phyloP scores from a whole-genome alignment of 2,329 filamentous ascomycete genomes.

The Leptographium galeiforme region DNA sequence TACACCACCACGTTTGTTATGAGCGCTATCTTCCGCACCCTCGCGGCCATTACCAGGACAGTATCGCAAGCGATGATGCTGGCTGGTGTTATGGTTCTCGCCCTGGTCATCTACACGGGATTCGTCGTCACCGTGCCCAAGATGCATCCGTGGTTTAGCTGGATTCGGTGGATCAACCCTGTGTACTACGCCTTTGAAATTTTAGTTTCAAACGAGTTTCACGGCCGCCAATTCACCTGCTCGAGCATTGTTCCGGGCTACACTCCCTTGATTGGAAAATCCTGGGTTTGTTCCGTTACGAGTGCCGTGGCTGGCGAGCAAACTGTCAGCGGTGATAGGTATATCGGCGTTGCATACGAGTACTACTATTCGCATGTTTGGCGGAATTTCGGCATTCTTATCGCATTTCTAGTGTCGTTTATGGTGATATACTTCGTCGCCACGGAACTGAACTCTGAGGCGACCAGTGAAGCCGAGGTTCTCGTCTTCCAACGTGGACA shows the following conservation, averaged over 20 bases:
- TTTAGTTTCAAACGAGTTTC: constrained; percentile 73
- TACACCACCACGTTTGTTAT: constrained; percentile 63
- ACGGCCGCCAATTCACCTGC: constrained; percentile 45
- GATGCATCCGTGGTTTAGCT: constrained; percentile 68
- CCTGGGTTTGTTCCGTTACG: constrained; percentile 43
- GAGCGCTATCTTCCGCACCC: constrained; percentile 76
- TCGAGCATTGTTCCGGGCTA: constrained; percentile 25
- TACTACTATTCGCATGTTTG: constrained; percentile 50
- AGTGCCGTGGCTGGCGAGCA: constrained; percentile 41
- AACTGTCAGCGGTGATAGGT: constrained; percentile 43
- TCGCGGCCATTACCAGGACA: constrained; percentile 60
- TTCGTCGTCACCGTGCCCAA: constrained; percentile 49
- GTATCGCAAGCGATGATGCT: constrained; percentile 50
- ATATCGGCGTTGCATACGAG: constrained; percentile 37
- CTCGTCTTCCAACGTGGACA: constrained; percentile 6
- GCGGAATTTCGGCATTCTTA: constrained; percentile 51
- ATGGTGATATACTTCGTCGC: constrained; percentile 39
- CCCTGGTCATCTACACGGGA: constrained; percentile 57
- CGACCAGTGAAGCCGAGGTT: constrained; percentile 3
- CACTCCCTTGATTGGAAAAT: constrained; percentile 18
- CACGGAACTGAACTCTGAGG: constrained; percentile 29
- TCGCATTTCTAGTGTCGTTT: constrained; percentile 40
- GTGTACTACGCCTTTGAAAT: constrained; percentile 69
- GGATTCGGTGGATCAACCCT: constrained; percentile 71
- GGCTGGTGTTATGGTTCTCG: constrained; percentile 47